Conservation (phyloP, 1,284 basidiomycete species). For the Cryptococcus amylolentus region DNA sequence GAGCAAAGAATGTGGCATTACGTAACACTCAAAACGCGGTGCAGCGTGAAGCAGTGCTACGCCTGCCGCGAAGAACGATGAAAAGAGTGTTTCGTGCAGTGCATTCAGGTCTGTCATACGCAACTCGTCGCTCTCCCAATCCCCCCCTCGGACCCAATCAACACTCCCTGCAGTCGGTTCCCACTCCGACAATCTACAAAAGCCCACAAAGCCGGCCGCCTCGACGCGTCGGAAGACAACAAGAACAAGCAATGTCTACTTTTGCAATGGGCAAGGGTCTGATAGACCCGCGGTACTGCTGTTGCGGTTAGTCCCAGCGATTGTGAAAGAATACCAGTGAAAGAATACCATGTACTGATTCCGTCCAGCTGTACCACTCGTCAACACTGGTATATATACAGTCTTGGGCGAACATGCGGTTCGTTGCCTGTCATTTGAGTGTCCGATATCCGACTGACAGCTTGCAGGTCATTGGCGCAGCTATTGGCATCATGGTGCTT, state of each 20-base stretch:
- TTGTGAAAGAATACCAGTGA: background rate
- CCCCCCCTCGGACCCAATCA: no score
- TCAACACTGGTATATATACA: constrained; percentile 83
- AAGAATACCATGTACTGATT: background rate
- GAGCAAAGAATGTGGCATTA: no score
- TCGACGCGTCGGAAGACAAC: no score
- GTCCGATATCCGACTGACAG: constrained; percentile 1
- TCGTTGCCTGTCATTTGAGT: constrained; percentile 9
- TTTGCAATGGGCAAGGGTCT: constrained; percentile 22
- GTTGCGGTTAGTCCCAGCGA: constrained; percentile 36
- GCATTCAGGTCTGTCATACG: no score
- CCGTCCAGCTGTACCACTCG: constrained; percentile 65
- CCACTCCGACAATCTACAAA: no score
- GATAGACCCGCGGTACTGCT: constrained; percentile 47
- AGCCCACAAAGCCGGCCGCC: no score
- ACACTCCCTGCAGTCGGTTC: no score
- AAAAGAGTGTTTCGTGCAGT: no score
- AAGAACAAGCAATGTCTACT: background rate
- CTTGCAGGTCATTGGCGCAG: constrained; percentile 56
- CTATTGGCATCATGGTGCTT: constrained; percentile 72
- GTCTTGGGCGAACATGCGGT: constrained; percentile 70
- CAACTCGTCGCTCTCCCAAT: no score
- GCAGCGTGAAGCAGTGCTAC: no score
- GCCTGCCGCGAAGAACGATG: no score
- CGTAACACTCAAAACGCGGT: no score